These are phyloP conservation scores for Silene uniflora DNA, from an alignment of 148 eudicot species.

Conservation along the genomic window DNA sequence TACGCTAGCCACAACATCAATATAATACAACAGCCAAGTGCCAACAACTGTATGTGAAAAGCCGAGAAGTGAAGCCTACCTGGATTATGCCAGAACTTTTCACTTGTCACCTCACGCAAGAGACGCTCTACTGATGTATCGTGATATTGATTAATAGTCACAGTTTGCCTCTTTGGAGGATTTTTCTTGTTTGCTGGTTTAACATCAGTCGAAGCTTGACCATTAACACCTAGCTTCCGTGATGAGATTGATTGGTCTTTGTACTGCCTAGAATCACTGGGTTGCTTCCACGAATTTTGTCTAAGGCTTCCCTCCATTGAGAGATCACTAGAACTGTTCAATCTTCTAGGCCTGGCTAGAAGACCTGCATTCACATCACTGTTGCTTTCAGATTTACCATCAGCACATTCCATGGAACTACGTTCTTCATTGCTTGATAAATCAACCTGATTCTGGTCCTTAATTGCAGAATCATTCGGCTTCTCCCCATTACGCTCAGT, in stretches of 20 bases:
- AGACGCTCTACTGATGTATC: conserved; percentile 92
- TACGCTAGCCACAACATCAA: not conserved
- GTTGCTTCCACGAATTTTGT: conserved; percentile 59
- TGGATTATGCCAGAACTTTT: conserved; percentile 85
- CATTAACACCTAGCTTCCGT: conserved; percentile 47
- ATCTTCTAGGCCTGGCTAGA: conserved; percentile 58
- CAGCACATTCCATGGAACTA: conserved; percentile 55
- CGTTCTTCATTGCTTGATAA: conserved; percentile 57
- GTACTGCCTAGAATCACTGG: conserved; percentile 49
- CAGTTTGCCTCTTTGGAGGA: conserved; percentile 69
- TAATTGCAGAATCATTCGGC: conserved; percentile 46
- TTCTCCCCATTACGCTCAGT: conserved; percentile 64
- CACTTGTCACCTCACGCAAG: conserved; percentile 88
- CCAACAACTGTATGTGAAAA: not conserved
- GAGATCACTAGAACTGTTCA: conserved; percentile 56
- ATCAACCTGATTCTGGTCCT: conserved; percentile 68
- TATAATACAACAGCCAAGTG: not conserved
- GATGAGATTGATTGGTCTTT: conserved; percentile 50
- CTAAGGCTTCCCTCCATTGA: conserved; percentile 46
- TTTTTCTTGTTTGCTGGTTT: conserved; percentile 59
- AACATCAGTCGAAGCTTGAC: conserved; percentile 50
- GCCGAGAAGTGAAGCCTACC: conserved; percentile 37
- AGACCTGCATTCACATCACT: conserved; percentile 61
- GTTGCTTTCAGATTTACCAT: conserved; percentile 64
- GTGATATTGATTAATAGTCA: conserved; percentile 48